phyloP scores from a whole-genome alignment of 805 yeast genomes.

The Wickerhamiella shivajii region DNA sequence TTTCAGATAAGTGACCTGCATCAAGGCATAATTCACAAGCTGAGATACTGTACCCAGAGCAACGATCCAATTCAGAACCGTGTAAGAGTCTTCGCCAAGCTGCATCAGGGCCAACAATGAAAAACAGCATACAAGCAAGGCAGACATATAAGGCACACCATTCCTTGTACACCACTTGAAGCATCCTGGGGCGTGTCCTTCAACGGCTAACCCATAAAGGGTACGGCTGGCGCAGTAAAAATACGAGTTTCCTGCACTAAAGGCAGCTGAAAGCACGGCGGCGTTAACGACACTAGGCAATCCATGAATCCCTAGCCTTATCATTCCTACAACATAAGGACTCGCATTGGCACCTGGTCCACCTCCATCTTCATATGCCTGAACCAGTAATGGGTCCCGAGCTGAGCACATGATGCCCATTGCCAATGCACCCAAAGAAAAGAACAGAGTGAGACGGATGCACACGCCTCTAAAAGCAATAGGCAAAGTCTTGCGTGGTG shows the following conservation, averaged over 20 bases:
- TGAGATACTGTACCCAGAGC: conserved; percentile 60
- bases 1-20: conserved; percentile 43
- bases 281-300: conserved; percentile 50
- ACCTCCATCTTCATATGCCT: conserved; percentile 42
- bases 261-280: conserved; percentile 56
- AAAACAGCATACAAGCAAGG: conserved; percentile 35
- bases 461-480: conserved; percentile 65
- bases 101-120: conserved; percentile 54
- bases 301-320: conserved; percentile 35
- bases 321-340: conserved; percentile 80
- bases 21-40: conserved; percentile 43
- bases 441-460: conserved; percentile 49
- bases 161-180: conserved; percentile 45
- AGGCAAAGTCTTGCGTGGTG: conserved; percentile 63
- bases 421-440: conserved; percentile 58
- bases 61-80: conserved; percentile 58
- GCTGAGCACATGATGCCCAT: conserved; percentile 66
- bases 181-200: conserved; percentile 58
- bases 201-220: conserved; percentile 52
- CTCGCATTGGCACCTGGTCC: conserved; percentile 25
- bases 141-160: conserved; percentile 59
- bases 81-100: conserved; percentile 40
- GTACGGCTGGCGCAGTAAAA: conserved; percentile 59
- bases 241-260: conserved; percentile 74
- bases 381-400: conserved; percentile 44